Percentiles rank a stretch among this genome's conserved stretches.
These are phyloP conservation scores for Asterochloris sp. DNA, from an alignment of 139 green algal species.

Conservation along the genomic window DNA sequence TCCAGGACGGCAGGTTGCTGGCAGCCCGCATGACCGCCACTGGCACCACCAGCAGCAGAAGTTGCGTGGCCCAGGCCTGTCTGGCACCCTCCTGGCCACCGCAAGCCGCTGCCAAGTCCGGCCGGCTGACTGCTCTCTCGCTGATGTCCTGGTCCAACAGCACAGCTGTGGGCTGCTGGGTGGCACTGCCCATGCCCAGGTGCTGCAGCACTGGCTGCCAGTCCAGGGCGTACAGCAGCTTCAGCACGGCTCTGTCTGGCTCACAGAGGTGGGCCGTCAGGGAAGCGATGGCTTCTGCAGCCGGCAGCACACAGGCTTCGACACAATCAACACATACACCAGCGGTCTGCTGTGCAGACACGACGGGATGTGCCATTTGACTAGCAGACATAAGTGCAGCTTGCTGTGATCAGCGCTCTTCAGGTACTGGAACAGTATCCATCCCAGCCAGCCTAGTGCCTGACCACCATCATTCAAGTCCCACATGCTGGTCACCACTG, in stretches of 20 bases:
- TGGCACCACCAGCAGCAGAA: conserved; percentile 18
- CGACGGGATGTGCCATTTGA: too few species aligned
- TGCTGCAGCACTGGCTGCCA: conserved; percentile 20
- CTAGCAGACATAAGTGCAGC: too few species aligned
- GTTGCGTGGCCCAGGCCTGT: conserved; percentile 19
- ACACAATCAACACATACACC: too few species aligned
- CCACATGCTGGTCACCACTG: too few species aligned
- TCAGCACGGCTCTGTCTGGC: conserved; percentile 8
- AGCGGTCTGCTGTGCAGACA: too few species aligned
- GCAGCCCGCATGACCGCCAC: not conserved
- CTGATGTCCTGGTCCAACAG: not conserved
- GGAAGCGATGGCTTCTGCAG: conserved; percentile 9
- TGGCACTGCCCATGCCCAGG: not conserved
- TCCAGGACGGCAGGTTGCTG: conserved; percentile 14
- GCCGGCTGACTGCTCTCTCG: not conserved
- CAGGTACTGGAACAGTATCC: too few species aligned
- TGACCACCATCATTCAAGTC: too few species aligned
- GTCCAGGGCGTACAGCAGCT: conserved; percentile 20
- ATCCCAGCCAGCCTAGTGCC: too few species aligned
- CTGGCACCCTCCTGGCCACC: not conserved
- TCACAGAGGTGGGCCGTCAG: conserved; percentile 11
- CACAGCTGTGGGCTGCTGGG: not conserved
- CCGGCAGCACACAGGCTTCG: too few species aligned
- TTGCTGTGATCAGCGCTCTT: too few species aligned
- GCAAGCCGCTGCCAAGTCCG: not conserved